phyloP scores from a whole-genome alignment of 2,329 filamentous ascomycete species.

The Pseudohalonectria lignicola region DNA sequence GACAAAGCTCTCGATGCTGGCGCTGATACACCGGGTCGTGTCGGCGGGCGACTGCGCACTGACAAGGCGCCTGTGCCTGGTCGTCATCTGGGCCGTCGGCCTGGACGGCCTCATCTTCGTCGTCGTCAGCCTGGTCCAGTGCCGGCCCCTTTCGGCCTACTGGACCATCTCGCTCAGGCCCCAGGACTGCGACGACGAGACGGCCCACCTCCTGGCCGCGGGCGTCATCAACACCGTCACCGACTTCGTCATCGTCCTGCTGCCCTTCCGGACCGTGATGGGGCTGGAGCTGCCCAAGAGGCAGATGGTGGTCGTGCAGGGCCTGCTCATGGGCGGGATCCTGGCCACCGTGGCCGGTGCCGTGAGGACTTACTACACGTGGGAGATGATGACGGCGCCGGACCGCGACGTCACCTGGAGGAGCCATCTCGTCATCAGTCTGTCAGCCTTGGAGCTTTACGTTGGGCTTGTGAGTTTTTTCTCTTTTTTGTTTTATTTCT shows the following conservation, averaged over 20 bases:
- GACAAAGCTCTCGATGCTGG: constrained; percentile 29
- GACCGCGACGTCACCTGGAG: constrained; percentile 24
- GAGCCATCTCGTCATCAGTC: constrained; percentile 21
- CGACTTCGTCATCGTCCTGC: constrained; percentile 41
- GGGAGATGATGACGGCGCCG: constrained; percentile 12
- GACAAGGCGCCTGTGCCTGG: constrained; percentile 17
- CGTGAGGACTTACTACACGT: constrained; percentile 24
- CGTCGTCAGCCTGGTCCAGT: constrained; percentile 24
- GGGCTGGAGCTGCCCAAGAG: constrained; percentile 31
- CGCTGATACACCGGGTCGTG: constrained; percentile 24
- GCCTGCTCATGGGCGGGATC: constrained; percentile 39
- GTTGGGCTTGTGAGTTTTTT: constrained; percentile 25
- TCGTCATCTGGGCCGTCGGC: constrained; percentile 17
- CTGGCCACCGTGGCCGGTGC: constrained; percentile 28
- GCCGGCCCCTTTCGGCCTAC: constrained; percentile 25
- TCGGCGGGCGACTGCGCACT: constrained; percentile 15
- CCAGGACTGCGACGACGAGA: constrained; percentile 34
- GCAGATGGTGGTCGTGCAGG: constrained; percentile 31
- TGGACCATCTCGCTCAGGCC: constrained; percentile 21
- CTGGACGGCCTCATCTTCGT: constrained; percentile 22
- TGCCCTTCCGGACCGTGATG: constrained; percentile 37
- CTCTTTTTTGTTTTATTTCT: neutral
- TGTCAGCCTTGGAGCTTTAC: constrained; percentile 26
- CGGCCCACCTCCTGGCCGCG: constrained; percentile 37
- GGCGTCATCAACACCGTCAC: constrained; percentile 50